Conservation (phyloP, 2,329 filamentous ascomycete species). For the Fusarium sterilihyphosum region DNA sequence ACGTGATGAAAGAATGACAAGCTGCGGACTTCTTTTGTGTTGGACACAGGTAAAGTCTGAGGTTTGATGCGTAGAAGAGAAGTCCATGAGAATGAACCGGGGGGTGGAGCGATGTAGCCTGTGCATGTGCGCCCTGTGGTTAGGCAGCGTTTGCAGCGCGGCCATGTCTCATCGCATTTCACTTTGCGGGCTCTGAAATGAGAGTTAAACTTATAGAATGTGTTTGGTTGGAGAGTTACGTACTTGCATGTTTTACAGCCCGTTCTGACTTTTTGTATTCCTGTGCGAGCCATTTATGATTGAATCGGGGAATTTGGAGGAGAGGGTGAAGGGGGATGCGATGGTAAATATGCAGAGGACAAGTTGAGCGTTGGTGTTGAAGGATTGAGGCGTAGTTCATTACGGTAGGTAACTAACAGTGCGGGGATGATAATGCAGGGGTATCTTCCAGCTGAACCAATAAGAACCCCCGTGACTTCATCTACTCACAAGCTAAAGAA, state of each 20-base stretch:
- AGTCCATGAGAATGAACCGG: conserved; percentile 47
- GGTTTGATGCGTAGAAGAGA: conserved; percentile 45
- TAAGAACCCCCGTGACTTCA: background rate
- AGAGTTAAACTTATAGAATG: background rate
- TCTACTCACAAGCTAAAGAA: conserved; percentile 39
- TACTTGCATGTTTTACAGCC: conserved; percentile 66
- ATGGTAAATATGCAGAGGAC: background rate
- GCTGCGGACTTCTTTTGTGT: conserved; percentile 45
- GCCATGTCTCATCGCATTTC: conserved; percentile 67
- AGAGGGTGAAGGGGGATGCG: background rate
- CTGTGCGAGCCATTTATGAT: conserved; percentile 14
- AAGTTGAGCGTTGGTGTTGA: conserved; percentile 1
- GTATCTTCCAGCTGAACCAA: background rate
- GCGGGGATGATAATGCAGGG: background rate
- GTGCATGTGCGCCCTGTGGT: conserved; percentile 64
- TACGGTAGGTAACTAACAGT: background rate
- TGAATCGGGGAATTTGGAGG: too few relatives aligned
- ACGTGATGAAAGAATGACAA: conserved; percentile 52
- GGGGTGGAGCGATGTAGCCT: conserved; percentile 57
- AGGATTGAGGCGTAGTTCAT: background rate
- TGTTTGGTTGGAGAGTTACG: conserved; percentile 39
- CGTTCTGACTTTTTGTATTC: conserved; percentile 52
- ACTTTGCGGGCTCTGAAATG: conserved; percentile 60
- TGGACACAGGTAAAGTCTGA: conserved; percentile 28
- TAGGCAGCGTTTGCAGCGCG: conserved; percentile 60